Percentiles rank a stretch among this genome's conserved stretches.
phyloP scores from a whole-genome alignment of 2,329 filamentous ascomycete genomes.

The Malbranchea cinnamomea region DNA sequence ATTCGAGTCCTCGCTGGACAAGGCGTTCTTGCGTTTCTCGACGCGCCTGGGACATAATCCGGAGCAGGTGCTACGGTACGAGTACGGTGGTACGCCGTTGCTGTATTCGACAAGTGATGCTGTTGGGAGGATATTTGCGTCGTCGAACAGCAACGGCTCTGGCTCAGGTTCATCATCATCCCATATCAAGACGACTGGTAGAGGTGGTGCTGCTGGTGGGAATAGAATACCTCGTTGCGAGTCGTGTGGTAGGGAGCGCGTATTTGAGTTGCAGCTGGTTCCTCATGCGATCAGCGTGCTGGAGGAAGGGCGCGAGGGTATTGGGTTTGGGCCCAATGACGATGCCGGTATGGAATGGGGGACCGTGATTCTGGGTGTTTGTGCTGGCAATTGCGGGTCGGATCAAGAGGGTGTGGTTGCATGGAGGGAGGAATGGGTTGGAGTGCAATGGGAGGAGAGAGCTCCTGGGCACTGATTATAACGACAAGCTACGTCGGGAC shows the following conservation, averaged over 20 bases:
- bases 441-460: conserved; percentile 89
- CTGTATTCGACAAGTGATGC: conserved; percentile 67
- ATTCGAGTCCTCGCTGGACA: conserved; percentile 62
- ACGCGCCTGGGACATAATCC: conserved; percentile 66
- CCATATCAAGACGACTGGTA: conserved; percentile 17
- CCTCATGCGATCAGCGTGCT: conserved; percentile 82
- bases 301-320: conserved; percentile 52
- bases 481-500: too few species aligned
- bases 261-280: conserved; percentile 85
- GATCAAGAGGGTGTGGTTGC: conserved; percentile 49
- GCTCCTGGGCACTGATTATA: conserved; percentile 11
- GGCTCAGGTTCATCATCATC: conserved; percentile 9
- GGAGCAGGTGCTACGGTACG: conserved; percentile 68
- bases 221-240: conserved; percentile 56
- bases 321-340: conserved; percentile 42
- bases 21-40: conserved; percentile 65
- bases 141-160: conserved; percentile 14
- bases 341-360: conserved; percentile 94
- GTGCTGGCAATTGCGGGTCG: conserved; percentile 60
- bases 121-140: conserved; percentile 50
- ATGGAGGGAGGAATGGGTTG: conserved; percentile 92
- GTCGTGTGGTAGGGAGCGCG: conserved; percentile 58
- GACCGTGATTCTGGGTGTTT: conserved; percentile 76
- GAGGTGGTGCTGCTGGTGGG: conserved; percentile 14
- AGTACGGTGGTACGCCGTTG: conserved; percentile 57